These are phyloP conservation scores for Licmophora abbreviata DNA, from an alignment of 108 stramenopile genomes.

Conservation along the genomic window DNA sequence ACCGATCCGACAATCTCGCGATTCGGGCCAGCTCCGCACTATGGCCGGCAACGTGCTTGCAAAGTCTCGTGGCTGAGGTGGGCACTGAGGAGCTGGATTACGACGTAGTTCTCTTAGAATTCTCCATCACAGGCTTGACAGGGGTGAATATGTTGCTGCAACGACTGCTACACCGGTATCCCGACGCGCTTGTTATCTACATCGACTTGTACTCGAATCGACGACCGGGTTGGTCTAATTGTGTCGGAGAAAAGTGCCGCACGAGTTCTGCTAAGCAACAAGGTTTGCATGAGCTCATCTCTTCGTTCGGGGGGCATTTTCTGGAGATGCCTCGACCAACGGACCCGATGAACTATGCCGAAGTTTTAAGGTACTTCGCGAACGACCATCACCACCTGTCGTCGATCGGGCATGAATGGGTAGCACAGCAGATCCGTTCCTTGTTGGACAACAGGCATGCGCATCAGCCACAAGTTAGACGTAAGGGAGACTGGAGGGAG, in stretches of 20 bases:
- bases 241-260: background rate
- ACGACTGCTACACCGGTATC: conserved; percentile 4
- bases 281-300: background rate
- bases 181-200: conserved; percentile 6
- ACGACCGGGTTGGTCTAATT: background rate
- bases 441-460: no score
- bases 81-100: background rate
- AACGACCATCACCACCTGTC: background rate
- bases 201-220: background rate
- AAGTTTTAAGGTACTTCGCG: background rate
- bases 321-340: background rate
- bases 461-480: no score
- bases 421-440: background rate
- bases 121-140: conserved; percentile 1
- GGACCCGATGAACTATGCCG: background rate
- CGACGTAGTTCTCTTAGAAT: conserved; percentile 7
- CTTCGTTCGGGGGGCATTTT: background rate
- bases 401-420: background rate
- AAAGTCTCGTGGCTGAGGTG: background rate
- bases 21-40: background rate
- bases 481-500: background rate
- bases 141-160: background rate
- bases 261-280: background rate
- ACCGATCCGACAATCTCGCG: background rate
- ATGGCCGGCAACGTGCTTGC: background rate